Base-by-base conservation (phyloP, 768 basidiomycete species). In the Mycena haematopus region DNA sequence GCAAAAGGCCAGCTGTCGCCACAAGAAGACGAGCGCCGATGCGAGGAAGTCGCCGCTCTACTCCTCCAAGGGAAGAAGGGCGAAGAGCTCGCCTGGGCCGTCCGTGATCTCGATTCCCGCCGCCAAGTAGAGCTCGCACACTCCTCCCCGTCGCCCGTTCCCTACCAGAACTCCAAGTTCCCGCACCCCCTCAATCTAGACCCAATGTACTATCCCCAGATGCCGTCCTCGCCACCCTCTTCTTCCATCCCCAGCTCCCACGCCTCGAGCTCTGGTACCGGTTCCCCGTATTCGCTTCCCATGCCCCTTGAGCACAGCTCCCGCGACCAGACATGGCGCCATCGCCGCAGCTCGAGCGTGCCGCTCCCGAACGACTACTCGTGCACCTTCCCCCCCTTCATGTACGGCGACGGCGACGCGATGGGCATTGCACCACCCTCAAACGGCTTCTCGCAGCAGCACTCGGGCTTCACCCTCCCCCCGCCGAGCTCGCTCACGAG, bases 51-150 rank as follows among this genome's bases (percentile, higher is more conserved):
- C 15, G 87, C 89, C 0, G 81, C 83, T 61, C 74, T 90, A 8
- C 76, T 90, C 0, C 79, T 91, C 2, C 83, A 86, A 46, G 89
- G 89, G 3, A 89, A 86, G 74, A 89, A 89, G 71, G 89, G 89
- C 40, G 85, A 87, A 29, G 82, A 88, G 66, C 83, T 90, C 33
- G 86, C 86, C 0, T 81, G 78, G 50, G 88, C 87, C 1, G 81
- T 89, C 17, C 79, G 83, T n/a, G 71, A 73, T 61, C 77, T 88
- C 13, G 88, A 89, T 58, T 68, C 73, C 46, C 62, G 68, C 47
- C 72, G 76, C 40, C 62, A 60, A 45, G 63, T 25, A 25, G 69
- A 40, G 56, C 68, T 25, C 65, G n/a, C 54, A 1, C 65, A 60
- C 6, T 62, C 60, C 3, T 46, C 58, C 22, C 42, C 54, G 9